Conservation (phyloP, 2,329 filamentous ascomycete species). For the Shiraia sp. region DNA sequence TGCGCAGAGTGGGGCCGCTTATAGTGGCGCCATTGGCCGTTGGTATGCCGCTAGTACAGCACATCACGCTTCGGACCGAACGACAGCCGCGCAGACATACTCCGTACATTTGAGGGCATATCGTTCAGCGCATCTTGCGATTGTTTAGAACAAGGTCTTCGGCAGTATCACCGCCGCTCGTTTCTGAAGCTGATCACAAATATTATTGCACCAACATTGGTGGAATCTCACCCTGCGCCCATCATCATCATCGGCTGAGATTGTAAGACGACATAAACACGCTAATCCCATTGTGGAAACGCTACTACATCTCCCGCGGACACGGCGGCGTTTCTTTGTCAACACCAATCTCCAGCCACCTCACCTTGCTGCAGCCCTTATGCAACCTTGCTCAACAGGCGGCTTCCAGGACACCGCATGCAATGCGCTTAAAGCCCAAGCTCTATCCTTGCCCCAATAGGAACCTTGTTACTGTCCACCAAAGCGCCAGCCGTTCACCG, state of each 20-base stretch:
- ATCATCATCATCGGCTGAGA: conserved; percentile 16
- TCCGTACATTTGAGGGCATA: too few species aligned
- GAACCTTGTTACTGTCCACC: conserved; percentile 8
- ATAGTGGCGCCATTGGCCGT: conserved; percentile 8
- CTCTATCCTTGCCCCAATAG: conserved; percentile 28
- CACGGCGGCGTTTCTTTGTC: conserved; percentile 14
- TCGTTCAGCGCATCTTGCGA: too few species aligned
- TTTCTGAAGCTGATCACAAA: too few species aligned
- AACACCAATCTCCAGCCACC: conserved; percentile 16
- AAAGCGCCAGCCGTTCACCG: conserved; percentile 20
- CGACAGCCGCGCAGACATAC: too few species aligned
- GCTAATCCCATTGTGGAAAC: conserved; percentile 1
- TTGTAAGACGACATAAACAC: conserved; percentile 3
- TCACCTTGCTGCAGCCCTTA: conserved; percentile 17
- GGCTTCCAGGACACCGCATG: conserved; percentile 8
- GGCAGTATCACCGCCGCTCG: too few species aligned
- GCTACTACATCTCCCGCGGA: conserved; percentile 10
- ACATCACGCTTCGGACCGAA: neutral
- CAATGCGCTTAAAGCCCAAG: conserved; percentile 7
- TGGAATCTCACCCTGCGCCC: neutral
- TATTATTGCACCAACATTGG: too few species aligned
- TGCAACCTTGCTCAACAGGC: conserved; percentile 18
- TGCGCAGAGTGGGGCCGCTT: conserved; percentile 12
- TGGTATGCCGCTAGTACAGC: neutral
- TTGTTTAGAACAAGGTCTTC: too few species aligned